A percentile compares a stretch with the other conserved stretches of the same genome.
Evolutionary conservation across 441 rosid genomes (phyloP).

Genomic region (Euphorbia celastroides): DNA sequence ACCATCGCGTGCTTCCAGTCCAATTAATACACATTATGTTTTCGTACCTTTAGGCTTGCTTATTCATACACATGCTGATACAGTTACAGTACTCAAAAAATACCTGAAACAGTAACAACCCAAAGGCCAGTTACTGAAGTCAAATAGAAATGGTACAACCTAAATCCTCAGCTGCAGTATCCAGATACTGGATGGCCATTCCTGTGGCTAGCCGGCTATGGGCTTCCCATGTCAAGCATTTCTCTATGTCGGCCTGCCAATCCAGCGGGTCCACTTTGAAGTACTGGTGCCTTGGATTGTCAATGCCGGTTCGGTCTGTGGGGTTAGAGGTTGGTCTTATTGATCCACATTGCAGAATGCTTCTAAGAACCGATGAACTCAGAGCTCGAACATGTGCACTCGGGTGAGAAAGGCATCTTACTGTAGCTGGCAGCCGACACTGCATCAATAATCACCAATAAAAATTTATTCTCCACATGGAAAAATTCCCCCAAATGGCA

Average conservation of each 20-base stretch:
- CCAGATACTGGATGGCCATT: slow-evolving; percentile 60
- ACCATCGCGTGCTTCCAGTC: slow-evolving; percentile 12
- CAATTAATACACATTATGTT: slow-evolving; percentile 14
- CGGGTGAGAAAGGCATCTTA: slow-evolving; percentile 86
- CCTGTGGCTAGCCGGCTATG: slow-evolving; percentile 68
- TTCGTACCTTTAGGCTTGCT: slow-evolving; percentile 15
- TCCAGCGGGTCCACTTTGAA: slow-evolving; percentile 46
- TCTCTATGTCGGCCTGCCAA: slow-evolving; percentile 80
- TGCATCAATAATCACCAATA: slow-evolving; percentile 35
- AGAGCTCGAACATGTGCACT: slow-evolving; percentile 97
- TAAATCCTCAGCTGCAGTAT: slow-evolving; percentile 72
- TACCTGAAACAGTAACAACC: no score
- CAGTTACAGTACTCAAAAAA: slow-evolving; percentile 9
- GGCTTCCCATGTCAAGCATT: slow-evolving; percentile 95
- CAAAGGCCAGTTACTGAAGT: slow-evolving; percentile 23
- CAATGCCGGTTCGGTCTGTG: slow-evolving; percentile 46
- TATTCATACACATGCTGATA: slow-evolving; percentile 3
- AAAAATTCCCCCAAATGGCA: no score
- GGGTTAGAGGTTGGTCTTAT: slow-evolving; percentile 37
- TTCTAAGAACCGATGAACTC: slow-evolving; percentile 82
- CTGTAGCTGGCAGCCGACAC: slow-evolving; percentile 92
- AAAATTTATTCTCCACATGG: no score
- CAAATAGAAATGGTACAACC: slow-evolving; percentile 63
- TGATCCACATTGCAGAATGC: slow-evolving; percentile 53
- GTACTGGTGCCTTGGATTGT: slow-evolving; percentile 46